Conservation (phyloP, 1,284 basidiomycete species). For the Trichosporon sp. region DNA sequence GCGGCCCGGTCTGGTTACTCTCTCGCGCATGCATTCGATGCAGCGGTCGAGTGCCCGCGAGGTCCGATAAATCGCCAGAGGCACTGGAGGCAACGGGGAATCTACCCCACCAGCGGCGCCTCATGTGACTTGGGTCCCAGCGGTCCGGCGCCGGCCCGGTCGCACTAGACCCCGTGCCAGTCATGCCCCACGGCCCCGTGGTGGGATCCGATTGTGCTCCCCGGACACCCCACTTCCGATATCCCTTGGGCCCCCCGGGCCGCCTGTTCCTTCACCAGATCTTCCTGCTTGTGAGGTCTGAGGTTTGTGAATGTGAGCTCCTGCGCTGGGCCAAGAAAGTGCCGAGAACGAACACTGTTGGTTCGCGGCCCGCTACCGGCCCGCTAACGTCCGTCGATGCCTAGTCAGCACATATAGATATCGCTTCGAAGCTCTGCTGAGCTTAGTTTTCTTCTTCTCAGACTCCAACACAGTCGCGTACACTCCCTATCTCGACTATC, state of each 20-base stretch:
- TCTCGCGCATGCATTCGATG: background rate
- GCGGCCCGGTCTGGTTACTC: background rate
- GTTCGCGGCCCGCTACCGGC: constrained; percentile 5
- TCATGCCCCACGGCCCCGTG: background rate
- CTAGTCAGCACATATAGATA: constrained; percentile 8
- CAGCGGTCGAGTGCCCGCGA: background rate
- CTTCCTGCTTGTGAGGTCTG: background rate
- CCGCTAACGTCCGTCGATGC: background rate
- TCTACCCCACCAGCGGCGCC: background rate
- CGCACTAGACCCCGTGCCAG: background rate
- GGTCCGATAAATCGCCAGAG: background rate
- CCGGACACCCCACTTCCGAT: constrained; percentile 2
- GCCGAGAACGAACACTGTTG: background rate
- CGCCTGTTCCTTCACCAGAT: background rate
- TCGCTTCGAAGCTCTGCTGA: background rate
- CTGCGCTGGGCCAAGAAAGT: background rate
- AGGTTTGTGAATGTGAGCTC: background rate
- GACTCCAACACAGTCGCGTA: background rate
- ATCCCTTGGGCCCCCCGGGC: background rate
- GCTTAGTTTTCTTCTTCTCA: constrained; percentile 4
- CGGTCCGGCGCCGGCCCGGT: constrained; percentile 6
- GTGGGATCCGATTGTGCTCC: background rate
- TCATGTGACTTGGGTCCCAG: constrained; percentile 6
- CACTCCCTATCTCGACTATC: background rate
- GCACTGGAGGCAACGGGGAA: constrained; percentile 7